A percentile compares a stretch with the other conserved stretches of the same genome.
Conservation (phyloP, 192 early-diverging fungal species). For the Entomortierella beljakovae region DNA sequence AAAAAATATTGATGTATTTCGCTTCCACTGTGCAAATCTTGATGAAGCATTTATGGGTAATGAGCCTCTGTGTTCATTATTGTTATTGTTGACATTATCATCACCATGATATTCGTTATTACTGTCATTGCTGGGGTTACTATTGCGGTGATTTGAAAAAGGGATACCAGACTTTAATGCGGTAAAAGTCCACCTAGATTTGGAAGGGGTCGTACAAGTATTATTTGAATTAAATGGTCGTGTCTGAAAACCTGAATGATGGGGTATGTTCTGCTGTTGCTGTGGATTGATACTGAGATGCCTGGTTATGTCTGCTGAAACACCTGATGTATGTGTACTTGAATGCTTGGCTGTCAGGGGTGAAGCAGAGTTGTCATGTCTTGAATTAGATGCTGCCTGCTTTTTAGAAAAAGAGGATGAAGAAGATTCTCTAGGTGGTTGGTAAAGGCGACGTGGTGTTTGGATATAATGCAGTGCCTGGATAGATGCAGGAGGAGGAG, state of each 20-base stretch:
- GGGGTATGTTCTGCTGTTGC: constrained; percentile 6
- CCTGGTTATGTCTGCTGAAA: neutral
- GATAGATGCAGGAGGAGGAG: constrained; percentile 1
- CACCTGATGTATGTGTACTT: neutral
- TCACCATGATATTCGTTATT: neutral
- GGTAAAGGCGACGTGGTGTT: constrained; percentile 7
- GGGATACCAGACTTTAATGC: neutral
- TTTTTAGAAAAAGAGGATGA: constrained; percentile 31
- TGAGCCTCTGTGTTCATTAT: neutral
- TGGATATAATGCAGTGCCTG: neutral
- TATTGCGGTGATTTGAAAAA: neutral
- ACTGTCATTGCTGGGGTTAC: neutral
- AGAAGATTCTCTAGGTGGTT: constrained; percentile 7
- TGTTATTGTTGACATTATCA: neutral
- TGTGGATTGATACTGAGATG: constrained; percentile 1
- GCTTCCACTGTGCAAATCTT: constrained; percentile 23
- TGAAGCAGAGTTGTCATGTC: neutral
- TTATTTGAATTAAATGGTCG: neutral
- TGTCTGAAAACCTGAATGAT: neutral
- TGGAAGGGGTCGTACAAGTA: constrained; percentile 9
- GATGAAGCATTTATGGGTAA: neutral
- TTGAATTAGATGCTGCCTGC: neutral
- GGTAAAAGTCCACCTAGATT: constrained; percentile 3
- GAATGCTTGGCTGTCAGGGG: neutral
- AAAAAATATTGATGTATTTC: constrained; percentile 23